Conservation (phyloP, 2,329 filamentous ascomycete genomes). For the Paramyrothecium roridum region DNA sequence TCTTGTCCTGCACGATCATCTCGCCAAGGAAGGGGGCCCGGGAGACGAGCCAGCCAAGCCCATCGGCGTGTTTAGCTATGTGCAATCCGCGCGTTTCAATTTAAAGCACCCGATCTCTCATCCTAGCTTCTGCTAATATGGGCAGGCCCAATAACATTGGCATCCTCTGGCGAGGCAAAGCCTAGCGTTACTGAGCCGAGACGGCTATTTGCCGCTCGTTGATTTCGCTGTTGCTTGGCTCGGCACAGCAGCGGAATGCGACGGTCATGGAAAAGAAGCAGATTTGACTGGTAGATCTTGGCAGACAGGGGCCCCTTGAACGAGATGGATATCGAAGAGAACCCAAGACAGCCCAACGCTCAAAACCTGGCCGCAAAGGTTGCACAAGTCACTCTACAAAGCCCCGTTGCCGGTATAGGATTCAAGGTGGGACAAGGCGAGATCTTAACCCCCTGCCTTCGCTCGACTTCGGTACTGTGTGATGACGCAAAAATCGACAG, state of each 20-base stretch:
- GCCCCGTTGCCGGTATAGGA: background rate
- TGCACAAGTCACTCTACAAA: background rate
- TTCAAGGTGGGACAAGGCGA: background rate
- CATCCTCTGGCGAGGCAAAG: no score
- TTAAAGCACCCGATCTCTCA: background rate
- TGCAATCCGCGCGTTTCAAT: background rate
- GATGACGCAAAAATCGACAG: background rate
- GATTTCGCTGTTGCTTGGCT: background rate
- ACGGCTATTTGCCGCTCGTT: background rate
- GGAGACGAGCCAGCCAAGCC: background rate
- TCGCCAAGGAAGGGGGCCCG: background rate
- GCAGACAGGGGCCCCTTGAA: background rate
- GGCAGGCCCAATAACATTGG: no score
- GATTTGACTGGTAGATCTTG: background rate
- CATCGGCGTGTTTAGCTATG: background rate
- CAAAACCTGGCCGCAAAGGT: background rate
- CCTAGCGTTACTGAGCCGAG: no score
- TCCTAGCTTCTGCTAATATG: background rate
- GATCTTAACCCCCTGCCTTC: background rate
- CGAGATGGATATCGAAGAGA: background rate
- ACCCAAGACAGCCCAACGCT: background rate
- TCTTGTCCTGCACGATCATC: background rate
- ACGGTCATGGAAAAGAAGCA: background rate
- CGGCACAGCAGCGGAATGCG: background rate
- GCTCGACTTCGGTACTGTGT: background rate